These are phyloP conservation scores for Salix purpurea DNA, from an alignment of 345 rosid genomes.

Conservation along the genomic window DNA sequence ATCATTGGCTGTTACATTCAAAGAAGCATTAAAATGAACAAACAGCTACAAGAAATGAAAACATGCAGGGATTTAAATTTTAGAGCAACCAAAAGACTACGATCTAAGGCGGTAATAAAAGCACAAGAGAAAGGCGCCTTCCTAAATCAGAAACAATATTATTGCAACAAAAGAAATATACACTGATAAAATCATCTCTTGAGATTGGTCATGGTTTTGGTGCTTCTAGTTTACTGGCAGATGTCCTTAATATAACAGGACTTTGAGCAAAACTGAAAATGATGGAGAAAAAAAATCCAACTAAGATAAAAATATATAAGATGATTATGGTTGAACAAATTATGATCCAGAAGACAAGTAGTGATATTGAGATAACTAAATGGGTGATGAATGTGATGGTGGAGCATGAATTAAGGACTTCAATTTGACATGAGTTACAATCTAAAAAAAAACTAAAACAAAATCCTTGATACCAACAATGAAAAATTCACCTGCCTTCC, in stretches of 20 bases:
- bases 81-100: background rate
- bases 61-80: background rate
- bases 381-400: background rate
- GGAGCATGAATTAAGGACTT: background rate
- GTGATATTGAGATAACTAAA: background rate
- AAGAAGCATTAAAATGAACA: background rate
- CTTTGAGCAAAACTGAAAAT: background rate
- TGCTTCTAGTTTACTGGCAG: background rate
- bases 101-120: background rate
- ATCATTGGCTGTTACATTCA: conserved; percentile 19
- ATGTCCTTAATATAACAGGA: background rate
- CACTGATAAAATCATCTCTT: background rate
- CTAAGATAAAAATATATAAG: background rate
- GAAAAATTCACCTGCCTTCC: background rate
- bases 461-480: background rate
- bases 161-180: background rate
- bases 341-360: background rate
- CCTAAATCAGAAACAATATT: background rate
- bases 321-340: background rate
- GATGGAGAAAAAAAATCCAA: background rate
- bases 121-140: background rate
- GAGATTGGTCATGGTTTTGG: background rate
- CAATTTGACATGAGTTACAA: background rate
- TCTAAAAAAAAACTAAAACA: background rate
- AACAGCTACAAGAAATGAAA: background rate